Evolutionary conservation across 306 rosid species (phyloP), one percentile per base, ranked within the genome.

Genomic region (Quercus variabilis): DNA sequence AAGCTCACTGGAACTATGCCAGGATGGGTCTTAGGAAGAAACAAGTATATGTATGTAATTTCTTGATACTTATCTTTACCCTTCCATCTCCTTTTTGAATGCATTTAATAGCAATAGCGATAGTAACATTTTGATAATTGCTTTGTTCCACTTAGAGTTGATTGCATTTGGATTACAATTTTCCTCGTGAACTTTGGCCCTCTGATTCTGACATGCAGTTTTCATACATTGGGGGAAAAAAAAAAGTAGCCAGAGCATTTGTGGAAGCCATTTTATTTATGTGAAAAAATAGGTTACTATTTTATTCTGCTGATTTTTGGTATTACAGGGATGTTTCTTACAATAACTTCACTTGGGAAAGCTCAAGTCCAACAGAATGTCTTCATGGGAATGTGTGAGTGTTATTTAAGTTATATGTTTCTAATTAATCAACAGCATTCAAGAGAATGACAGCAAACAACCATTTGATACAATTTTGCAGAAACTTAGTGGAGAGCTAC

Each of bases 401-500:
- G 80, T 77, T 38, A 51, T 76, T 76, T 28, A 35, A 73, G 54
- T 58, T 80, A 19, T 20, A 71, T 62, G 12, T 59, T 72, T 60
- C 49, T 73, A 3, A 57, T 74, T 80, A 28, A 49, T 38, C 19
- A 18, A 43, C 5, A 20, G 35, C 17, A 79, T 51, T 73, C 10
- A 69, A 41, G 54, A 33, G 59, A 33, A 33, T 83, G 38, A 59
- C 20, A 23, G 30, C 65, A 26, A 49, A 85, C 79, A 70, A 25
- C 18, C 2, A 41, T 74, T 86, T 73, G 74, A 31, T 69, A 65
- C 5, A 64, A 86, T 87, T 30, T 84, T 75, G n/a, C 95, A 94
- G 99, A 84, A 94, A 94, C 82, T 78, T 90, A 76, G 95, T 86
- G 46, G 99, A 92, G 86, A 86, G 97, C 86, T 92, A 91, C 90